Evolutionary conservation across 2,329 filamentous ascomycete genomes (phyloP).

Genomic region (Pseudomassariella vexata): DNA sequence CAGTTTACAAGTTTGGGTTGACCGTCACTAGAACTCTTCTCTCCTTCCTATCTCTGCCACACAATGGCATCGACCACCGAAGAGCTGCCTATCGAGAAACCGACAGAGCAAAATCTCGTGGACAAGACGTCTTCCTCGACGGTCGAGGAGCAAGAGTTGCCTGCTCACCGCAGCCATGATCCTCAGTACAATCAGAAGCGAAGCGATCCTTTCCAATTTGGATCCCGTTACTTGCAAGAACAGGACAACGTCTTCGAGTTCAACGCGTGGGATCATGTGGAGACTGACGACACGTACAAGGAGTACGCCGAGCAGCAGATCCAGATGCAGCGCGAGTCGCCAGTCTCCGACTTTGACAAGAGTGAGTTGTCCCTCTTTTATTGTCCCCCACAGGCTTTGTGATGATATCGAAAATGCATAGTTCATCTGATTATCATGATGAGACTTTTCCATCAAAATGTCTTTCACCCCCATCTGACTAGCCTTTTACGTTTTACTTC

Average conservation of each 20-base stretch:
- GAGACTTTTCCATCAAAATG: constrained; percentile 51
- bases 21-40: not conserved
- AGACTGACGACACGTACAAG: constrained; percentile 83
- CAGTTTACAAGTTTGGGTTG: not conserved
- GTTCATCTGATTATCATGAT: constrained; percentile 66
- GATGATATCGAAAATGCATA: constrained; percentile 60
- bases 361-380: constrained; percentile 41
- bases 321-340: constrained; percentile 74
- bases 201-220: constrained; percentile 91
- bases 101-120: constrained; percentile 20
- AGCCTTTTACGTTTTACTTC: constrained; percentile 16
- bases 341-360: constrained; percentile 91
- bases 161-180: constrained; percentile 65
- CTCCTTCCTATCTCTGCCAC: constrained; percentile 1
- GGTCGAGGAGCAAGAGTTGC: constrained; percentile 27
- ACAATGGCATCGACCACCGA: constrained; percentile 15
- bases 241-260: constrained; percentile 91
- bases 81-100: too few relatives aligned
- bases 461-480: constrained; percentile 74
- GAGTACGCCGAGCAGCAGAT: constrained; percentile 82
- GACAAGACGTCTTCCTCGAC: constrained; percentile 19
- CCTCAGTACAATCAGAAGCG: constrained; percentile 73
- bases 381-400: constrained; percentile 27
- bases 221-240: constrained; percentile 76
- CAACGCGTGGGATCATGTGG: constrained; percentile 98